Evolutionary conservation across 2,329 filamentous ascomycete species (phyloP).

Genomic region (Pseudophaeomoniella oleicola): DNA sequence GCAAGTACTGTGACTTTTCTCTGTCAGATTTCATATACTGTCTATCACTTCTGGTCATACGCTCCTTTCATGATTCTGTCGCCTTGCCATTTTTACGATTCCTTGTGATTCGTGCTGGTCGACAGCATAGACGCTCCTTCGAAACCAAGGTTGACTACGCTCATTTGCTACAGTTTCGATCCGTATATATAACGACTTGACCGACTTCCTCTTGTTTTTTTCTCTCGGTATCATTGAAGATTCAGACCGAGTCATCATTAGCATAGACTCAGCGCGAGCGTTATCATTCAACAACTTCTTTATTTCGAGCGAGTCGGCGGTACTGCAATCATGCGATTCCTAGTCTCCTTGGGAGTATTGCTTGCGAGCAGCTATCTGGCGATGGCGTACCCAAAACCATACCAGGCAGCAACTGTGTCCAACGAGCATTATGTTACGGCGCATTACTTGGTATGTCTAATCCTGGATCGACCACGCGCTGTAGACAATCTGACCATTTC

Average conservation of each 20-base stretch:
- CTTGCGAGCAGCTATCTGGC: neutral
- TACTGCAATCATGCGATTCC: neutral
- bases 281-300: too few relatives aligned
- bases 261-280: too few relatives aligned
- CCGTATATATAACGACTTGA: too few relatives aligned
- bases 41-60: too few relatives aligned
- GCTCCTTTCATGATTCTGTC: neutral
- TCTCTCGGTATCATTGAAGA: too few relatives aligned
- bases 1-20: too few relatives aligned
- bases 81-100: neutral
- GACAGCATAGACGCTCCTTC: too few relatives aligned
- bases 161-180: neutral
- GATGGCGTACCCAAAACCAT: neutral
- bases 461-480: neutral
- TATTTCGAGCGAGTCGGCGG: too few relatives aligned
- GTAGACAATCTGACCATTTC: neutral
- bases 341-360: neutral
- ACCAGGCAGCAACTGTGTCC: neutral
- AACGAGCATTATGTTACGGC: neutral
- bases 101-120: neutral
- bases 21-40: too few relatives aligned
- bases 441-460: neutral
- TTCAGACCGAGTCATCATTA: too few relatives aligned
- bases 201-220: too few relatives aligned
- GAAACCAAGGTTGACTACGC: neutral